Evolutionary conservation across 176 grass and related monocot species (phyloP), one percentile per base, ranked within the genome.

Genomic region (Oryza australiensis): DNA sequence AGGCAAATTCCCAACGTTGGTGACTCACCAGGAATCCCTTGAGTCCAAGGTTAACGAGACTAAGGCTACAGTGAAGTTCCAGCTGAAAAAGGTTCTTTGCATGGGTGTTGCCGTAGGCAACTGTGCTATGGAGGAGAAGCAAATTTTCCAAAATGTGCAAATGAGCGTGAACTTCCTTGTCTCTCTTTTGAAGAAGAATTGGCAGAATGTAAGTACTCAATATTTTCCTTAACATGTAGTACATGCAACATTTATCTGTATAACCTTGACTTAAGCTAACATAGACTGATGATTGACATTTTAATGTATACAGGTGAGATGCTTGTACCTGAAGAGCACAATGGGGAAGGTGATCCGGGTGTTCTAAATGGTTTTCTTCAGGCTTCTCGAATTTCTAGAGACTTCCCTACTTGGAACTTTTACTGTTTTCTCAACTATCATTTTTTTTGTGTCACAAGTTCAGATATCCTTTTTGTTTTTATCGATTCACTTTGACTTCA

Each of bases 71-170:
- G 87, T 97, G 45, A 97, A 97, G 49, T 97, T 97, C 59, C 94
- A 97, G 71, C 76, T 92, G 13, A 97, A 97, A 65, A 94, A 97
- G 48, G 94, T 97, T 37, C 92, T 97, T 16, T 92, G 94, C 91
- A 97, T 97, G 94, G 94, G 94, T 65, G 94, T 94, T 80, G 94
- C 89, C 0, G 94, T 94, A 16, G 94, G 94, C 28, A 94, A 97
- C 42, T 77, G 79, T 30, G 87, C 45, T 29, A 97, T 94, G 94
- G 94, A 97, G 15, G 94, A 97, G 80, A 97, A 92, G 85, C 94
- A 92, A 26, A 92, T 97, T 75, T 87, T 88, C 62, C 91, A 92
- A 64, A 94, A 94, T 68, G 89, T 97, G 40, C 89, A 91, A 75
- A 86, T 94, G 73, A 88, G 91, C 13, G 91, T 97, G 13, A 97